Evolutionary conservation across 1,284 basidiomycete species (phyloP), one percentile per base, ranked within the genome.

Genomic region (Rhodotorula sp.): DNA sequence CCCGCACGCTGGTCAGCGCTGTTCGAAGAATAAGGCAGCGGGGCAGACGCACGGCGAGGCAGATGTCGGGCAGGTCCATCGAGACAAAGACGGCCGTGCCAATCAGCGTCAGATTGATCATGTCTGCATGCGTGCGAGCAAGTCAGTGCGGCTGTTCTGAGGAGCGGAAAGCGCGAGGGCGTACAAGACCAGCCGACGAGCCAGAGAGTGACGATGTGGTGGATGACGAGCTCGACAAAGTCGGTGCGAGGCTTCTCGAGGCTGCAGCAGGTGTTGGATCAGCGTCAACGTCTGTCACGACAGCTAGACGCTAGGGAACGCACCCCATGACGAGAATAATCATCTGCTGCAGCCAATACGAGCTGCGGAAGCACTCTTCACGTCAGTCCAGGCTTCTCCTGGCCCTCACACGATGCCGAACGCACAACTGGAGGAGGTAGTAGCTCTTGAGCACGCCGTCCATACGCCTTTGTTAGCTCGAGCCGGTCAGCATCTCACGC

Each of bases 261-360:
- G 0, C 74, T 76, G 64, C 3, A 44, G 17, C 5, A 13, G 27
- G 7, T 12, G 25, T 16, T 10, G 12, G 13, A 3, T 19, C 17
- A 48, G 21, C 16, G 55, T 23, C 14, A 60, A n/a, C 34, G 25
- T 2, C 12, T 34, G 21, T 16, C 0, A 9, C 25, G 17, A 12
- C 5, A 14, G 3, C 2, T 21, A 4, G 25, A 41, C 9, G 46
- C 5, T 16, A 1, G 7, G 9, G 12, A 19, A 41, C 74, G 27
- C 41, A 76, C 75, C 80, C 74, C 19, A 96, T 85, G 2, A 91
- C 84, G 50, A 98, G 86, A 19, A 99, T 90, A 48, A 98, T 83
- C 70, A 96, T 87, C 81, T 99, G 94, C 80, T 99, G 95, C 64
- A 89, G 87, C 96, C 96, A 99, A 81, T 97, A 97, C 3, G 93